Percentiles rank a stretch among this genome's conserved stretches.
phyloP scores from a whole-genome alignment of 2,329 filamentous ascomycete genomes.

The Fusarium oxysporum region DNA sequence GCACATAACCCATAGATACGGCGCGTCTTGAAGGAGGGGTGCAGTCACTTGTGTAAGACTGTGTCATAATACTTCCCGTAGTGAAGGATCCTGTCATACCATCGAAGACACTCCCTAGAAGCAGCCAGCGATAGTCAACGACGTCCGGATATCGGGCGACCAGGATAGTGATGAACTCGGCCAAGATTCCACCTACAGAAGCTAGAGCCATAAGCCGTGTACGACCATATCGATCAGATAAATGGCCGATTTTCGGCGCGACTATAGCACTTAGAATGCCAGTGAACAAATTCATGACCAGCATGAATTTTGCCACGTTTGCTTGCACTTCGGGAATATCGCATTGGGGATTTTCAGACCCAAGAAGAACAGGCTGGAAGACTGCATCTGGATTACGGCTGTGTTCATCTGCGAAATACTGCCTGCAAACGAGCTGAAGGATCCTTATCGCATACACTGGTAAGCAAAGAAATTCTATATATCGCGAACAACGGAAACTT shows the following conservation, averaged over 20 bases:
- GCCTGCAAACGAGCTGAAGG: constrained; percentile 82
- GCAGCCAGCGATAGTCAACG: constrained; percentile 81
- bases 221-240: constrained; percentile 90
- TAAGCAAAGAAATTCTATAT: constrained; percentile 19
- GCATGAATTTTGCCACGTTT: constrained; percentile 79
- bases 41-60: constrained; percentile 92
- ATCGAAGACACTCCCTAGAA: constrained; percentile 82
- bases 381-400: constrained; percentile 68
- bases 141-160: constrained; percentile 79
- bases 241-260: constrained; percentile 82
- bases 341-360: constrained; percentile 82
- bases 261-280: constrained; percentile 84
- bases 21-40: constrained; percentile 82
- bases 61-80: constrained; percentile 77
- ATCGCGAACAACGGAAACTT: constrained; percentile 43
- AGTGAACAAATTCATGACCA: constrained; percentile 78
- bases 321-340: constrained; percentile 82
- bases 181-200: constrained; percentile 78
- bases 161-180: constrained; percentile 81
- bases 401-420: constrained; percentile 80
- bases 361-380: constrained; percentile 73
- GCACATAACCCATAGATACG: constrained; percentile 88
- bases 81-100: constrained; percentile 92
- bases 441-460: constrained; percentile 62
- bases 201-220: constrained; percentile 78